Base-by-base conservation (phyloP, 2,329 filamentous ascomycete species). In the Talaromyces sp. region DNA sequence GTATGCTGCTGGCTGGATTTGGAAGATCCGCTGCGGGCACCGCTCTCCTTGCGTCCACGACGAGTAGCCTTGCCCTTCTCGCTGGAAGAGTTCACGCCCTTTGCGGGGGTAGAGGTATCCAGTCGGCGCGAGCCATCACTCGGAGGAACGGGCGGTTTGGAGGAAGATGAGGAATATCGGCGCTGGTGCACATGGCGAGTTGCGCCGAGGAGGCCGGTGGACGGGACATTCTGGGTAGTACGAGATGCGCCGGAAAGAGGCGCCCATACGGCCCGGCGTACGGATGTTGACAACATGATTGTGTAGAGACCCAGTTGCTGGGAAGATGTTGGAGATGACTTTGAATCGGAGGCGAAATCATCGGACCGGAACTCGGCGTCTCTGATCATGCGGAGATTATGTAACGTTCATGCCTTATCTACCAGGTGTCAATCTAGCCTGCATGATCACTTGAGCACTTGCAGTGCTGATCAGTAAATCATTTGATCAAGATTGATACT, bases 121-220 rank as follows among this genome's bases (percentile, higher is more conserved):
- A 76, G 63, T 17, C 66, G 67, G 40, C 70, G 67, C 14, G 75
- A 73, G 44, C 76, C 75, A 68, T 78, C 75, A 54, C 75, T 78
- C 3, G 76, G 74, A 30, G 73, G 74, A 36, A 73, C 68, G 16
- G 74, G 74, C 29, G 73, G 76, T 58, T 79, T 79, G n/a, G 76
- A 78, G 32, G 76, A 78, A 27, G 69, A 71, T 49, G 76, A 78
- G 39, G 76, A 78, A 66, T 78, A 77, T 51, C 76, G 72, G 55
- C 75, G 72, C 61, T 78, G 76, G 60, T 77, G 75, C 51, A 70
- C 58, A 63, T 66, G 64, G 42, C 68, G 68, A 53, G 68, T 68
- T 51, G 65, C 60, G 55, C 62, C 59, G 60, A 70, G 56, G 60
- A 72, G 56, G 47, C 64, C 62, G 56, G 63, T 65, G 17, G 68